Percentiles rank a stretch among this genome's conserved stretches.
phyloP scores from a whole-genome alignment of 768 basidiomycete species.

The Trametopsis cervina region DNA sequence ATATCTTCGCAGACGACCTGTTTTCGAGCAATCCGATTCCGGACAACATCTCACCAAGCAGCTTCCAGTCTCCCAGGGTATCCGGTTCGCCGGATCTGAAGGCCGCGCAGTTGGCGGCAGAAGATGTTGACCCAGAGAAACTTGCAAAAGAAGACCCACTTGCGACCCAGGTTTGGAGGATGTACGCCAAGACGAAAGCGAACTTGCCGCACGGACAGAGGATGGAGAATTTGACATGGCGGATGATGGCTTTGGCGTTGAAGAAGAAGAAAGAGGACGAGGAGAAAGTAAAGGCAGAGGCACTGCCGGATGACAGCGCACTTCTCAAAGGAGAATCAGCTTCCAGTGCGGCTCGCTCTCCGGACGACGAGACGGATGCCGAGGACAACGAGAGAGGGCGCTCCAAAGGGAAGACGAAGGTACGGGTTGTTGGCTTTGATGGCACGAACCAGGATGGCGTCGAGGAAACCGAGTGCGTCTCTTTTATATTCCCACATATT shows the following conservation, averaged over 20 bases:
- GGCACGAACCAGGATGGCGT: constrained; percentile 62
- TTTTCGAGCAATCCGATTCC: constrained; percentile 42
- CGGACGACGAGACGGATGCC: constrained; percentile 9
- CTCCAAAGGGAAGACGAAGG: constrained; percentile 70
- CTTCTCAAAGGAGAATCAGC: background rate
- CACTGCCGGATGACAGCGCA: constrained; percentile 14
- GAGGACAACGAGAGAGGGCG: constrained; percentile 49
- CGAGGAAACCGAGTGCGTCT: constrained; percentile 61
- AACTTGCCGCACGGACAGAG: constrained; percentile 84
- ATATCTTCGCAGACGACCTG: constrained; percentile 62
- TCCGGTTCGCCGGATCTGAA: constrained; percentile 67
- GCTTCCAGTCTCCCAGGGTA: constrained; percentile 57
- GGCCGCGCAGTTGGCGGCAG: constrained; percentile 30
- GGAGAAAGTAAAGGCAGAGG: constrained; percentile 26
- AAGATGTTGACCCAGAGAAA: constrained; percentile 52
- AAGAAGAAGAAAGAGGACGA: constrained; percentile 84
- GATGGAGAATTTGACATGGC: constrained; percentile 98
- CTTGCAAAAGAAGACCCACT: constrained; percentile 83
- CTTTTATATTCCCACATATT: constrained; percentile 17
- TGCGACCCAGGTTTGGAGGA: constrained; percentile 95
- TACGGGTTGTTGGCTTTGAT: constrained; percentile 79
- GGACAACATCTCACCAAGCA: constrained; percentile 30
- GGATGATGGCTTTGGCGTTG: constrained; percentile 95
- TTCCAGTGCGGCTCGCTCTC: background rate
- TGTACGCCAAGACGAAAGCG: constrained; percentile 90